Percentiles rank a stretch among this genome's conserved stretches.
Evolutionary conservation across 2,329 filamentous ascomycete species (phyloP).

Genomic region (Cordyceps fumosorosea): DNA sequence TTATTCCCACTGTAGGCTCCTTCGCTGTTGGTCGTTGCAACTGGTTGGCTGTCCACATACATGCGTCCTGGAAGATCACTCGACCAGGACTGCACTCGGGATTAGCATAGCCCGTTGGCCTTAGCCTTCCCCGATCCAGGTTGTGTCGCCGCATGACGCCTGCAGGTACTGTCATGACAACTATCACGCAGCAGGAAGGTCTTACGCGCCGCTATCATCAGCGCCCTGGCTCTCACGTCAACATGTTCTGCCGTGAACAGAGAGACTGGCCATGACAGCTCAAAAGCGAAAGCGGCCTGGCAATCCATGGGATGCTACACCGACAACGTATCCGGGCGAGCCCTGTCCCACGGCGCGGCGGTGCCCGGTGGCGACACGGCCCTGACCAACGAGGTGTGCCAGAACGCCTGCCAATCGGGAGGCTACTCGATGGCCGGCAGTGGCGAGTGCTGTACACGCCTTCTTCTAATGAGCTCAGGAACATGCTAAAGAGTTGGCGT

Average conservation of each 20-base stretch:
- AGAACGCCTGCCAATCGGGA: not conserved
- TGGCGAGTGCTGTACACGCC: constrained; percentile 1
- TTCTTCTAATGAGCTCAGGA: too few relatives aligned
- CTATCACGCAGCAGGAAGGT: not conserved
- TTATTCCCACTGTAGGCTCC: too few relatives aligned
- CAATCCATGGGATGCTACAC: not conserved
- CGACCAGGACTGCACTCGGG: too few relatives aligned
- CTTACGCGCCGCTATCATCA: not conserved
- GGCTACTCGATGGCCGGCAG: not conserved
- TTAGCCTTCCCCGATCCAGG: too few relatives aligned
- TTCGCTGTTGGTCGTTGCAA: too few relatives aligned
- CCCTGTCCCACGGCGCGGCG: not conserved
- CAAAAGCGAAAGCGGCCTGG: not conserved
- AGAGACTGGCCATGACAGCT: too few relatives aligned
- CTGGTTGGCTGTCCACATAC: too few relatives aligned
- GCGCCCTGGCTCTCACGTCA: not conserved
- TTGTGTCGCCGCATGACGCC: too few relatives aligned
- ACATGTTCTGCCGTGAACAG: not conserved
- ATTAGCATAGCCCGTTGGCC: too few relatives aligned
- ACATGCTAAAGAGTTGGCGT: too few relatives aligned
- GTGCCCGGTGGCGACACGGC: not conserved
- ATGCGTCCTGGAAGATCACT: too few relatives aligned
- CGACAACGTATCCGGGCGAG: not conserved
- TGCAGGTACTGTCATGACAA: too few relatives aligned
- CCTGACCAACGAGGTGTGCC: not conserved